These are phyloP conservation scores for Saccharomyces mikatae DNA, from an alignment of 805 yeast genomes.

Conservation along the genomic window DNA sequence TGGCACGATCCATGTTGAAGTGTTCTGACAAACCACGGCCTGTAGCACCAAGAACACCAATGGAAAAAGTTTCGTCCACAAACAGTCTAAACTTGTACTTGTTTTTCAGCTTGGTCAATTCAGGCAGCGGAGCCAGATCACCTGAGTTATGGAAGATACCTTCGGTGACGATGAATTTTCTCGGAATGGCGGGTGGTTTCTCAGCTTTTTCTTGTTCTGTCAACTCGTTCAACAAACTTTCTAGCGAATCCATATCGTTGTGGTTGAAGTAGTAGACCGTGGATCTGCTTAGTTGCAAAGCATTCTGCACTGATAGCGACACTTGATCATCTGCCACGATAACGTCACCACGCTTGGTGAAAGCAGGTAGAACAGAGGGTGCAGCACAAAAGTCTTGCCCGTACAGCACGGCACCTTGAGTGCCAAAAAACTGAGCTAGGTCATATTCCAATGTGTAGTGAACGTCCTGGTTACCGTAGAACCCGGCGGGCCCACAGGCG, in stretches of 20 bases:
- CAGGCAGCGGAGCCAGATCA: conserved; percentile 63
- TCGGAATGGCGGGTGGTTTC: conserved; percentile 55
- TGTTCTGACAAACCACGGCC: conserved; percentile 85
- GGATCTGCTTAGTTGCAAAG: conserved; percentile 78
- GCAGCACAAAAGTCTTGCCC: conserved; percentile 90
- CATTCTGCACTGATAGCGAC: conserved; percentile 75
- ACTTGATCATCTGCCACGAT: conserved; percentile 80
- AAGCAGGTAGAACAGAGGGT: conserved; percentile 84
- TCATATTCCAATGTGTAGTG: conserved; percentile 74
- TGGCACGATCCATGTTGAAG: conserved; percentile 52
- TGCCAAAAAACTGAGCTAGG: conserved; percentile 64
- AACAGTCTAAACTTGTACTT: conserved; percentile 79
- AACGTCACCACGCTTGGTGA: conserved; percentile 89
- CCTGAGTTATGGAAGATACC: conserved; percentile 80
- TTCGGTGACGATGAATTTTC: conserved; percentile 88
- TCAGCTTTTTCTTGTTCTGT: conserved; percentile 54
- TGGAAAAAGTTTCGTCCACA: conserved; percentile 78
- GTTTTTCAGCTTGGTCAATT: conserved; percentile 64
- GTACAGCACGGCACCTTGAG: conserved; percentile 73
- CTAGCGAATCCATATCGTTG: conserved; percentile 79
- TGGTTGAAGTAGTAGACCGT: conserved; percentile 69
- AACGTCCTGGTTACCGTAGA: conserved; percentile 90
- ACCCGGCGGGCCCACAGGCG: conserved; percentile 97
- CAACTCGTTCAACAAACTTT: conserved; percentile 53
- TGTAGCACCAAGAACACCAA: conserved; percentile 76